Evolutionary conservation across 1,284 basidiomycete genomes (phyloP).

Genomic region (Melampsora larici-populina): DNA sequence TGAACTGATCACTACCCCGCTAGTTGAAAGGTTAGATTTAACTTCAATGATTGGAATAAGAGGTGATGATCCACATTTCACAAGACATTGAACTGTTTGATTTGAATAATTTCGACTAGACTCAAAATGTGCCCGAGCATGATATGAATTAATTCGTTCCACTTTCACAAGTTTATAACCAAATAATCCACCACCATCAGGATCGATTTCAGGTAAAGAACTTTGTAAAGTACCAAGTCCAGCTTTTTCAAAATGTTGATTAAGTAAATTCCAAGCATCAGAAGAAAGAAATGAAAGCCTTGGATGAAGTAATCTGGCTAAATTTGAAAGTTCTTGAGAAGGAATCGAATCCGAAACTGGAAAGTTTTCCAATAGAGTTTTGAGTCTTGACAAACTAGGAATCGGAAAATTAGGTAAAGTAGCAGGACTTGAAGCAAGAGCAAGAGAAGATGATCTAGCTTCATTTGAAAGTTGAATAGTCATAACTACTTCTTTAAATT

Average conservation of each 20-base stretch:
- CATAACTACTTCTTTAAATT: constrained; percentile 38
- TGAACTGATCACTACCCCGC: not conserved
- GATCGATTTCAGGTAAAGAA: not conserved
- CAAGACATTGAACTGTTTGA: not conserved
- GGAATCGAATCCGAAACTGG: not conserved
- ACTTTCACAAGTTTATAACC: not conserved
- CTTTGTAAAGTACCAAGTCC: not conserved
- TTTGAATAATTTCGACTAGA: not conserved
- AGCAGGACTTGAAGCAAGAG: not conserved
- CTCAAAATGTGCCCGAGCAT: not conserved
- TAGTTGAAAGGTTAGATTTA: not conserved
- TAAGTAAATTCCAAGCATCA: not conserved
- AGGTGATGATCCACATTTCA: not conserved
- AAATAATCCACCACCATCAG: not conserved
- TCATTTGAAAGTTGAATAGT: constrained; percentile 44
- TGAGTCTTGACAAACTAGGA: constrained; percentile 5
- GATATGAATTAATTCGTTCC: not conserved
- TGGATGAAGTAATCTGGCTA: not conserved
- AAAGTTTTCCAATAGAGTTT: not conserved
- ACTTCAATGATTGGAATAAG: not conserved
- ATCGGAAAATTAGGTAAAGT: too few species aligned
- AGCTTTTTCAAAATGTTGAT: not conserved
- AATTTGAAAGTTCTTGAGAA: not conserved
- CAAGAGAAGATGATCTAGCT: constrained; percentile 30
- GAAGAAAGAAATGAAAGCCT: not conserved